Evolutionary conservation across 306 rosid species (phyloP).

Genomic region (Sicyos edulis): DNA sequence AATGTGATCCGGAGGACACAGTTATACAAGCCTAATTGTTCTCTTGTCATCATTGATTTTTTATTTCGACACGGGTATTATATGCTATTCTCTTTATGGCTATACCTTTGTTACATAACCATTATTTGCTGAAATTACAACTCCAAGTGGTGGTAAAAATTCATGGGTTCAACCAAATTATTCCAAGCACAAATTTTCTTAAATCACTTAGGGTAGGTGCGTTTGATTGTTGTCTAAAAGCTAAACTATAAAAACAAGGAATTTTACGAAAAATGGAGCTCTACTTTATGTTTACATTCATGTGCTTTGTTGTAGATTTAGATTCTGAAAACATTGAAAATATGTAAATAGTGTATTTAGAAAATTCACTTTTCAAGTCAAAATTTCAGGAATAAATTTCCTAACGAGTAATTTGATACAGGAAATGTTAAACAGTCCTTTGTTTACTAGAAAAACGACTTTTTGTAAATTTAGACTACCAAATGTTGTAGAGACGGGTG

Average conservation of each 20-base stretch:
- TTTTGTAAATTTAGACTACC: not conserved
- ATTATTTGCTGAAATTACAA: not conserved
- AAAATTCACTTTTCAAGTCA: too few relatives aligned
- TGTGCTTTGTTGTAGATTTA: not conserved
- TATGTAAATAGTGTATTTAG: too few relatives aligned
- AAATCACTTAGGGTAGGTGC: not conserved
- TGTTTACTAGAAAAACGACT: too few relatives aligned
- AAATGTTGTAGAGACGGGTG: not conserved
- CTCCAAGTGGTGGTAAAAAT: not conserved
- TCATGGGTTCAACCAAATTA: not conserved
- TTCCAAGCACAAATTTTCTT: not conserved
- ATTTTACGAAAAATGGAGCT: too few relatives aligned
- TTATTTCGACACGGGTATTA: slow-evolving; percentile 70
- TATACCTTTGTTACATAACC: not conserved
- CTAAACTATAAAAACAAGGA: not conserved
- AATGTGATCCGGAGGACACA: slow-evolving; percentile 52
- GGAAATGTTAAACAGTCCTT: too few relatives aligned
- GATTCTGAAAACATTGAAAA: not conserved
- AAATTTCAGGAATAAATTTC: too few relatives aligned
- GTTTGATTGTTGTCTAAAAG: not conserved
- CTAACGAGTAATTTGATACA: too few relatives aligned
- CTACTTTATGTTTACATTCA: too few relatives aligned
- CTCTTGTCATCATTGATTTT: slow-evolving; percentile 68
- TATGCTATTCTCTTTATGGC: not conserved
- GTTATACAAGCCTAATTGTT: slow-evolving; percentile 66